These are phyloP conservation scores for Calocybe cyanea DNA, from an alignment of 768 basidiomycete species.

Conservation along the genomic window DNA sequence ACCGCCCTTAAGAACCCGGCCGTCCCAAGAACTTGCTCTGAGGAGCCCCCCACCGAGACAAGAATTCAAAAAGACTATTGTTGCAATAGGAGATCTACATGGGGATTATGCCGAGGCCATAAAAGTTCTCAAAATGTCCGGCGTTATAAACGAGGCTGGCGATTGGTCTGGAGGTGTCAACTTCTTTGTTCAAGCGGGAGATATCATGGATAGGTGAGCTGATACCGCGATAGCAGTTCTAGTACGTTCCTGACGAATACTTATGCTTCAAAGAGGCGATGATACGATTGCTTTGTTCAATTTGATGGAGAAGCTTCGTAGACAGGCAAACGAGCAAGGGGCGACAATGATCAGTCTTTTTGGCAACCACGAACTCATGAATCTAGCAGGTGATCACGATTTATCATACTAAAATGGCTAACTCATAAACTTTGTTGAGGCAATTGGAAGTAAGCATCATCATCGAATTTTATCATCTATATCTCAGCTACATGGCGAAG, in stretches of 20 bases:
- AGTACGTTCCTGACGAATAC: too few relatives aligned
- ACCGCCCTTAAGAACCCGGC: constrained; percentile 10
- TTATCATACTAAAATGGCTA: constrained; percentile 6
- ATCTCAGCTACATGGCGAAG: constrained; percentile 30
- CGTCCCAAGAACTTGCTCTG: constrained; percentile 7
- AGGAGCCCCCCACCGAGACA: background rate
- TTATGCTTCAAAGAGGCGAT: constrained; percentile 65
- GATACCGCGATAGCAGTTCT: background rate
- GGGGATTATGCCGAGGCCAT: constrained; percentile 81
- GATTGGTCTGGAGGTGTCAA: constrained; percentile 83
- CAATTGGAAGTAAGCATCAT: constrained; percentile 69
- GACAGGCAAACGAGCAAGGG: constrained; percentile 63
- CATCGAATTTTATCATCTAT: background rate
- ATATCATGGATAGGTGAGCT: constrained; percentile 85
- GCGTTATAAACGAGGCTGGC: constrained; percentile 66
- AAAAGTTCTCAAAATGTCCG: constrained; percentile 75
- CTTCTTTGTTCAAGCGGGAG: constrained; percentile 92
- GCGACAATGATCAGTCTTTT: constrained; percentile 74
- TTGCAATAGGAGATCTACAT: constrained; percentile 91
- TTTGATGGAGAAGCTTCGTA: constrained; percentile 81
- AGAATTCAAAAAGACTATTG: constrained; percentile 53
- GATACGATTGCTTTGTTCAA: constrained; percentile 85
- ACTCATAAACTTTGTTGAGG: constrained; percentile 37
- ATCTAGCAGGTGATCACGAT: constrained; percentile 24
- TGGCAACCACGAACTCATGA: constrained; percentile 98